Evolutionary conservation across 306 rosid genomes (phyloP), one percentile per base, ranked within the genome.

Genomic region (Lablab purpureus): DNA sequence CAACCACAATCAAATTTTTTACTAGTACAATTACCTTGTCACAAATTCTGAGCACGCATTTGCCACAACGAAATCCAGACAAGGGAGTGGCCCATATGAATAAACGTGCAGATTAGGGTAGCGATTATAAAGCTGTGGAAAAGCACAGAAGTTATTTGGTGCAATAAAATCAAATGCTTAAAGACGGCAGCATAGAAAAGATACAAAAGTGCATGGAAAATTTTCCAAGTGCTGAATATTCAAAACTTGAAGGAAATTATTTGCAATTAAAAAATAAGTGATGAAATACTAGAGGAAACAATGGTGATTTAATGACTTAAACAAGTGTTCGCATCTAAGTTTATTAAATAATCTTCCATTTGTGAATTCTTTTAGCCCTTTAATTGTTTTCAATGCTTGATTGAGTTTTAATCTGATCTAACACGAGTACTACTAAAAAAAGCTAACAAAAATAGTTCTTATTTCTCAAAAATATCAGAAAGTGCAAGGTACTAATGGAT

Each of bases 61-160:
- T 73, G 97, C 98, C 76, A 92, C 87, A 56, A 87, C 88, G 50
- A 84, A 88, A 87, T 90, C 97, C 82, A 92, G 88, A 85, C 98
- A 94, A 36, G 98, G 98, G 83, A 94, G 98, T 45, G 97, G 88
- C 71, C 98, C 98, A 75, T 87, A 94, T 67, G 97, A 84, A 75
- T 92, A 94, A 81, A 94, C 98, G 71, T 84, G 98, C 74, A 94
- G 84, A 82, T 89, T 90, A 27, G 91, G 89, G 85, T 82, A 94
- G 50, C 84, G 94, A 27, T 74, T 50, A 81, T 88, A 86, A 52
- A 94, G 88, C 97, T 94, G 88, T 64, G 76, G 62, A 85, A 64
- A 78, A 85, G 63, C 43, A 74, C 78, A 63, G 25, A 72, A 74
- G 69, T 66, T 23, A 56, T 73, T 69, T 59, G 72, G 56, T 34